Percentiles rank a stretch among this genome's conserved stretches.
These are phyloP conservation scores for Falciphora oryzae DNA, from an alignment of 2,329 filamentous ascomycete species.

Conservation along the genomic window DNA sequence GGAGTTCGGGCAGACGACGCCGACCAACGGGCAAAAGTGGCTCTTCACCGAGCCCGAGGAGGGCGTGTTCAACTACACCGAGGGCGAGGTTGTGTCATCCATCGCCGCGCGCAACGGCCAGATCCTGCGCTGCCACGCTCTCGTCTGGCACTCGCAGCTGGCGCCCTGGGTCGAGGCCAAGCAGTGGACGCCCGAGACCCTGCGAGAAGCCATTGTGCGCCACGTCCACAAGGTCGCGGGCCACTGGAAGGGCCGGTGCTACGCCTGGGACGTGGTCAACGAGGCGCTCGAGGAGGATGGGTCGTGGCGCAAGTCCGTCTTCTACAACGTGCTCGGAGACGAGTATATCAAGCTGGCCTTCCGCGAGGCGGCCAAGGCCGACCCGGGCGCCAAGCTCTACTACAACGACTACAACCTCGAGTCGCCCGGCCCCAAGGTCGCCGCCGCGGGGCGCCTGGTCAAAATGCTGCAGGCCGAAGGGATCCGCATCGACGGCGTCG, in stretches of 20 bases:
- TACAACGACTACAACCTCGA: conserved; percentile 49
- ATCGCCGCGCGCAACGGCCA: conserved; percentile 27
- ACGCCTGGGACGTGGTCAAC: conserved; percentile 48
- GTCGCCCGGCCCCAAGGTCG: conserved; percentile 23
- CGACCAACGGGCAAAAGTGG: conserved; percentile 30
- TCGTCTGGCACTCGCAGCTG: conserved; percentile 35
- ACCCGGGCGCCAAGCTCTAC: conserved; percentile 39
- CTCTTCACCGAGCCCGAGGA: conserved; percentile 33
- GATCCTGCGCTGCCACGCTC: conserved; percentile 47
- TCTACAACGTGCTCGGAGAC: conserved; percentile 35
- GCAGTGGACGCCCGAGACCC: conserved; percentile 43
- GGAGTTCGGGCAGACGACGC: conserved; percentile 50
- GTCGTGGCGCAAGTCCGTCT: conserved; percentile 33
- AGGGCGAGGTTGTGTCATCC: conserved; percentile 35
- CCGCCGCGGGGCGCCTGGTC: conserved; percentile 23
- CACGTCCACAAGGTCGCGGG: conserved; percentile 39
- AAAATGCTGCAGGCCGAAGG: conserved; percentile 24
- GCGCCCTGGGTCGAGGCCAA: conserved; percentile 39
- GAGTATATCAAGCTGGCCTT: conserved; percentile 42
- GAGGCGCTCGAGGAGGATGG: conserved; percentile 44
- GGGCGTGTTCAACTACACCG: conserved; percentile 45
- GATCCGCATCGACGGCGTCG: conserved; percentile 41
- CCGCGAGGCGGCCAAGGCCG: conserved; percentile 33
- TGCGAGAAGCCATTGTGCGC: conserved; percentile 42
- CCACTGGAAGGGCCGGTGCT: conserved; percentile 38